phyloP scores from a whole-genome alignment of 768 basidiomycete genomes.

The Cyclocybe aegerita region DNA sequence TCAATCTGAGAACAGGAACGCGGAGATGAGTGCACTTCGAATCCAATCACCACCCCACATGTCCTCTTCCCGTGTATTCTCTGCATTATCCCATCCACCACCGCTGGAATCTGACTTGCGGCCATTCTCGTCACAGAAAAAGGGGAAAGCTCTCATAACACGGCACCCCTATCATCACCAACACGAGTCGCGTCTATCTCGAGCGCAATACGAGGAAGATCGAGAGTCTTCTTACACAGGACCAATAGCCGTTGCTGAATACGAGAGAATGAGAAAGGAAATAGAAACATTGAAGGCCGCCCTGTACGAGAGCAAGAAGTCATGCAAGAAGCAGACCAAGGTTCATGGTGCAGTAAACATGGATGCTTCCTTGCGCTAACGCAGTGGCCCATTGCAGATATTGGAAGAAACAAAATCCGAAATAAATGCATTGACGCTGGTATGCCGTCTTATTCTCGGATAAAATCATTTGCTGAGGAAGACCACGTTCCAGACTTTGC shows the following conservation, averaged over 20 bases:
- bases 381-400: slow-evolving; percentile 31
- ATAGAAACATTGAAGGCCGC: slow-evolving; percentile 53
- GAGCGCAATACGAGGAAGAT: background rate
- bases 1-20: slow-evolving; percentile 1
- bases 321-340: slow-evolving; percentile 55
- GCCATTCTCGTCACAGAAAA: slow-evolving; percentile 1
- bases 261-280: slow-evolving; percentile 56
- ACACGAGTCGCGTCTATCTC: background rate
- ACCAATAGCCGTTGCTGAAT: slow-evolving; percentile 44
- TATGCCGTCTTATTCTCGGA: slow-evolving; percentile 16
- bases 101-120: background rate
- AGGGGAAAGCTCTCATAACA: background rate
- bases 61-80: slow-evolving; percentile 1
- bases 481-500: slow-evolving; percentile 32
- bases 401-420: slow-evolving; percentile 54
- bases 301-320: slow-evolving; percentile 46
- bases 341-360: slow-evolving; percentile 24
- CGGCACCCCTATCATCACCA: background rate
- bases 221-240: slow-evolving; percentile 18
- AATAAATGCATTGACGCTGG: slow-evolving; percentile 35
- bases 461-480: background rate
- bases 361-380: background rate
- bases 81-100: background rate
- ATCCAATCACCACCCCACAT: background rate
- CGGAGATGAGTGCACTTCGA: background rate